Base-by-base conservation (phyloP, 306 rosid genomes). In the Pueraria montana region DNA sequence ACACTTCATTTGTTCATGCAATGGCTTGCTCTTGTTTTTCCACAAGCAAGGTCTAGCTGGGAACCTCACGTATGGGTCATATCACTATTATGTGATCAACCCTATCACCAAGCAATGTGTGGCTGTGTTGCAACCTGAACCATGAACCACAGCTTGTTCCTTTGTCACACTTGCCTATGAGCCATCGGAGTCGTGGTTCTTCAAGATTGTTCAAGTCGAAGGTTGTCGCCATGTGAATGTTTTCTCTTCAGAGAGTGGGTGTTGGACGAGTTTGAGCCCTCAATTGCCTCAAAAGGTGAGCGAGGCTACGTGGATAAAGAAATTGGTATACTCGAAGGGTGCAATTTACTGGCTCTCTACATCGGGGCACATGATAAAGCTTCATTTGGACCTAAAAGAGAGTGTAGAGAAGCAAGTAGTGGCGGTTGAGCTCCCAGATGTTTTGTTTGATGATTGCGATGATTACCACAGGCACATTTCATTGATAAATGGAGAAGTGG, bases 131-230 rank as follows among this genome's bases (percentile, higher is more conserved):
- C 43, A 69, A 18, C 72, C 71, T 1, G 8, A 0, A 5, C 13
- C 68, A 12, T 1, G 2, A 0, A 12, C 38, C 8, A 7, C 34
- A 0, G 6, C 8, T 0, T 80, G 6, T 18, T 56, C 59, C 2
- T 58, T 56, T 27, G 84, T 61, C 8, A 46, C 71, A 6, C 18
- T 80, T 23, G 78, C 84, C 0, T 80, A 80, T 80, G 72, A 80
- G 4, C 59, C 78, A 11, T 0, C 10, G 0, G 78, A 80, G 2
- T 80, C 84, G n/a, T 12, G 61, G 62, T 70, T 26, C 2, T 71
- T 80, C 4, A 80, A 18, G 17, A 71, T 80, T 4, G 67, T 80
- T 10, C 78, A 45, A 0, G 58, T 80, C 56, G 71, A 71, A 8
- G 36, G 71, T 43, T 2, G 2, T 9, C 24, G 38, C 1, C 38